Base-by-base conservation (phyloP, 345 rosid species). In the Lenwebbia sp. region DNA sequence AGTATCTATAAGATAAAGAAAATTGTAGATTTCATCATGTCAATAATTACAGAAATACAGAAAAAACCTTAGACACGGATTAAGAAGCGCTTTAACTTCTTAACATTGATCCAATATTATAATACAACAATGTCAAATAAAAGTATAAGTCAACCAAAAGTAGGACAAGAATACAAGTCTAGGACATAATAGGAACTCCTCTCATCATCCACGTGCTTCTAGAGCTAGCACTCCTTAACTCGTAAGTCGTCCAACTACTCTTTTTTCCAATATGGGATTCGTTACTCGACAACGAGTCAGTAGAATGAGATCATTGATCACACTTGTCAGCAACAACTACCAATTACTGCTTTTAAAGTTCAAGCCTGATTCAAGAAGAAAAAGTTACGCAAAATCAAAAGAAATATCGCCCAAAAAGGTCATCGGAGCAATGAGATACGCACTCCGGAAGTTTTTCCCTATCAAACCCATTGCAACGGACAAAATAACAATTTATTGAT, bases 1-100 rank as follows among this genome's bases (percentile, higher is more conserved):
- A 37, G 93, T 93, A 88, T 94, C 98, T 97, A 86, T 85, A 58
- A 23, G 83, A 33, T 21, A 52, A 70, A 57, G 37, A 41, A 47
- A 56, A 40, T 17, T 55, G 28, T 56, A 23, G 40, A 47, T 44
- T 82, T 56, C 44, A 51, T 65, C 54, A 30, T 26, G 82, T 50
- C 37, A 75, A 70, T 11, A 70, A 37, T 76, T 70, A 70, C 47
- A 70, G 47, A 70, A 70, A 70, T 70, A 70, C 47, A 37, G 44
- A 70, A 37, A 65, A 70, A 37, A 44, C 78, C 78, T 33, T 17
- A 70, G 37, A 33, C 0, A 37, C 25, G 19, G 25, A 70, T 33
- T 33, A 33, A 10, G 25, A 19, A 65, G 13, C 3, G 9, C 44
- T 70, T 70, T 15, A 33, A 33, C 9, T 33, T 65, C 76, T 70